Evolutionary conservation across 139 green algal species (phyloP), one percentile per base, ranked within the genome.

Genomic region (Chlamydomonas eustigma): DNA sequence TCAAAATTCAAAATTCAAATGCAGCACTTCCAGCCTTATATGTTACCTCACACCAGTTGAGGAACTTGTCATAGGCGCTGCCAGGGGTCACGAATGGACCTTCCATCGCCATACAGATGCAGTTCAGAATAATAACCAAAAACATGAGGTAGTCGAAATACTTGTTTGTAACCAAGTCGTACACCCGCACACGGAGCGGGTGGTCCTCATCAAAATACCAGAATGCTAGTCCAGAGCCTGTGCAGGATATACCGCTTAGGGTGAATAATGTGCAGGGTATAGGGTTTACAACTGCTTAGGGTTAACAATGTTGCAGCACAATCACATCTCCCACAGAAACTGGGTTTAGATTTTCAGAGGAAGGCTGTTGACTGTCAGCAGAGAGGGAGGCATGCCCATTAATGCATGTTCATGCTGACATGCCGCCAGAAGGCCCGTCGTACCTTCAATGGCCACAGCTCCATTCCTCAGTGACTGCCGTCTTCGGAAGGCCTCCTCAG

Each of bases 111-210:
- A 94, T 90, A 2, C 68, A 63, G 32, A 85, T 77, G 78, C 91
- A 95, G 79, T 85, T 91, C 36, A 92, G 69, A n/a, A 89, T 24
- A 67, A 95, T 91, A 69, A 91, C 52, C 37, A 85, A 65, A 22
- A 92, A 84, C 85, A 94, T 91, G 51, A 80, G n/a, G 58, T 91
- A 90, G 68, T 94, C 89, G 71, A 37, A 75, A 25, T 5, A 73
- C 31, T 77, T 77, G 37, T 81, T 51, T 0, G 76, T 80, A 1
- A 88, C 65, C 25, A 82, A 31, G 39, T 81, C 37, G 51, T 85
- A 84, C 22, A 89, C 30, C 39, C 38, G 35, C 63, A 79, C 72
- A 0, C 89, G 73, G 28, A 84, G 28, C 0, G 77, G 52, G 71
- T 89, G 89, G 78, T 91, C 82, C 51, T 87, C 82, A 52, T 80